phyloP scores from a whole-genome alignment of 2,329 filamentous ascomycete species.

The Teratosphaeria destructans region DNA sequence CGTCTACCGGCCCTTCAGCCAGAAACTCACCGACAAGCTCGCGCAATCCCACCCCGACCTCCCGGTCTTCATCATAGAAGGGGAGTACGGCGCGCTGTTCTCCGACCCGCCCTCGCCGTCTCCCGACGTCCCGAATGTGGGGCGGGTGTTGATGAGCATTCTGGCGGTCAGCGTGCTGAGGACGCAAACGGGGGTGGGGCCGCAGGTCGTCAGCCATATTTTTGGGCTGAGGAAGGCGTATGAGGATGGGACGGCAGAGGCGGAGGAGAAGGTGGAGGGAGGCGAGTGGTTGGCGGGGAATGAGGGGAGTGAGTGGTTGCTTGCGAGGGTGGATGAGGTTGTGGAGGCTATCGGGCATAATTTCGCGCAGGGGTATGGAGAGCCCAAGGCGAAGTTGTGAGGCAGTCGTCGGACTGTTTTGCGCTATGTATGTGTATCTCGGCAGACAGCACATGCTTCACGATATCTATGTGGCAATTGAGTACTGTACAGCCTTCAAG shows the following conservation, averaged over 20 bases:
- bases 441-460: neutral
- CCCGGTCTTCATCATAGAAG: conserved; percentile 66
- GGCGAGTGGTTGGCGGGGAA: conserved; percentile 54
- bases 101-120: conserved; percentile 48
- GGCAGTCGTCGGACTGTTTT: neutral
- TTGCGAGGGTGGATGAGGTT: conserved; percentile 52
- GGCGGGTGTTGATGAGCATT: conserved; percentile 60
- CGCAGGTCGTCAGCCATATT: conserved; percentile 71
- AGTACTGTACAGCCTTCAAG: neutral
- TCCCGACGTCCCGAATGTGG: conserved; percentile 42
- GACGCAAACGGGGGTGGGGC: conserved; percentile 70
- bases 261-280: conserved; percentile 46
- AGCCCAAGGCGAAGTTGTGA: conserved; percentile 33
- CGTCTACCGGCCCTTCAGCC: conserved; percentile 65
- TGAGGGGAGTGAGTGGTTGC: conserved; percentile 54
- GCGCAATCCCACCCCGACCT: conserved; percentile 69
- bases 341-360: conserved; percentile 42
- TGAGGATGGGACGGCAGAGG: conserved; percentile 51
- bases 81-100: conserved; percentile 64
- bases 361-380: conserved; percentile 44
- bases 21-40: conserved; percentile 60
- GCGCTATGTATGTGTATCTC: neutral
- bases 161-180: conserved; percentile 65
- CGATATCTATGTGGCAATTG: neutral
- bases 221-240: conserved; percentile 70